Percentiles rank a stretch among this genome's conserved stretches.
phyloP scores from a whole-genome alignment of 1,284 basidiomycete genomes.

The Marasmius sp. region DNA sequence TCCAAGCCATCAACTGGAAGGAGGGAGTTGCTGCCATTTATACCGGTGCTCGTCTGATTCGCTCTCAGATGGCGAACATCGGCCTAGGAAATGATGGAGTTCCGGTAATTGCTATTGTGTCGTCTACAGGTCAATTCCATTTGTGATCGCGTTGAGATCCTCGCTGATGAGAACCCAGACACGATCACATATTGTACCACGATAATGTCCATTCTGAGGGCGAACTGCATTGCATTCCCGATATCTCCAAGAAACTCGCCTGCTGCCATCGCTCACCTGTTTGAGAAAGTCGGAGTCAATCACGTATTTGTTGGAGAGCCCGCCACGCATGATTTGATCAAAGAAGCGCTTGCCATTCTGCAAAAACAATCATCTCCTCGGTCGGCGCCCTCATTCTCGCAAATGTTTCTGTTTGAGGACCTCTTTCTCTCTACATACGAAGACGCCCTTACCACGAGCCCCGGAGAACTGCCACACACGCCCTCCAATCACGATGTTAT shows the following conservation, averaged over 20 bases:
- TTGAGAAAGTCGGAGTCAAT: not conserved
- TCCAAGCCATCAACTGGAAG: slow-evolving; percentile 8
- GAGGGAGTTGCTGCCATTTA: slow-evolving; percentile 9
- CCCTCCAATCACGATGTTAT: not conserved
- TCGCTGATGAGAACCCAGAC: not conserved
- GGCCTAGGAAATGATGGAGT: not conserved
- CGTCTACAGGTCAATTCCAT: not conserved
- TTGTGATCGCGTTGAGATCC: not conserved
- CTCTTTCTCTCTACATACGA: not conserved
- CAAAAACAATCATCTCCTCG: not conserved
- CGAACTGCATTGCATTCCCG: slow-evolving; percentile 10
- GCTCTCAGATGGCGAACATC: not conserved
- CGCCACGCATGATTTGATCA: not conserved
- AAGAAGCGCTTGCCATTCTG: not conserved
- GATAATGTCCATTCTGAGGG: not conserved
- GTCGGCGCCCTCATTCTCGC: not conserved
- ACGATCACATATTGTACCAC: not conserved
- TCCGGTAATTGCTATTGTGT: not conserved
- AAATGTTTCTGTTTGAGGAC: not conserved
- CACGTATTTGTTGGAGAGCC: not conserved
- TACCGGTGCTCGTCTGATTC: slow-evolving; percentile 3
- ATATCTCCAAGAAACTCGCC: slow-evolving; percentile 7
- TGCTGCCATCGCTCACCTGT: not conserved
- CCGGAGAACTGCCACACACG: not conserved
- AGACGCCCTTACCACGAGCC: not conserved